Evolutionary conservation across 208 protist genomes (phyloP), one percentile per base, ranked within the genome.

Genomic region (Strigomonas culicis): DNA sequence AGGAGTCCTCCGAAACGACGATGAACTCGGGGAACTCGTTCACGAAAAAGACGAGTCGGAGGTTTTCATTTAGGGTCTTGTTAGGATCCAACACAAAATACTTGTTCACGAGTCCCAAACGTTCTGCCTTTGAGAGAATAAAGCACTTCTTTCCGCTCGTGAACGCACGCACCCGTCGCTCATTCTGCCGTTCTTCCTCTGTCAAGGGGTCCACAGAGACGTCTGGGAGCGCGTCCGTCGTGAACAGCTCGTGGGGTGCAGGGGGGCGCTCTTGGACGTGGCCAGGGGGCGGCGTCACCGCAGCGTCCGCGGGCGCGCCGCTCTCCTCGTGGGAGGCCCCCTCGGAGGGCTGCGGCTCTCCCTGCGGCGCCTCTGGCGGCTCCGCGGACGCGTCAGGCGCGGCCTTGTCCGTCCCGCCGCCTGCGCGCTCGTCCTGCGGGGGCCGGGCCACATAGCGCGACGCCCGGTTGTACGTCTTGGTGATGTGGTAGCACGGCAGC

Each of bases 1-100:
- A 62, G 27, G 80, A 68, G 0, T 55, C 66, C 0, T 51, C 68
- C 30, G 77, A 81, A 11, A 94, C 68, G 4, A 96, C 82, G 6
- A 82, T 61, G 49, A 96, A 87, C 8, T 88, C 82, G 21, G 90
- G 90, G 58, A 81, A 96, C 77, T 96, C 90, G 53, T 81, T 94
- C 4, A 96, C 72, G 51, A 93, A 94, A 66, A 92, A 96, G 13
- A 96, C 64, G 0, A 67, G 74, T 22, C 90, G 87, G 34, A 96
- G 51, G 41, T 75, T 81, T 43, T 92, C 85, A 52, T 90, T 85
- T 15, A 96, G 66, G 22, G 90, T 92, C 19, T 76, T 58, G 22
- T 68, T 52, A 0, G 77, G 72, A 21, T 80, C 62, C 0, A 96
- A 61, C 11, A 62, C 61, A 55, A 96, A 94, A 63, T 89, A 96